Percentiles rank a stretch among this genome's conserved stretches.
Conservation (phyloP, 495 filamentous ascomycete genomes). For the Elasticomyces elasticus region DNA sequence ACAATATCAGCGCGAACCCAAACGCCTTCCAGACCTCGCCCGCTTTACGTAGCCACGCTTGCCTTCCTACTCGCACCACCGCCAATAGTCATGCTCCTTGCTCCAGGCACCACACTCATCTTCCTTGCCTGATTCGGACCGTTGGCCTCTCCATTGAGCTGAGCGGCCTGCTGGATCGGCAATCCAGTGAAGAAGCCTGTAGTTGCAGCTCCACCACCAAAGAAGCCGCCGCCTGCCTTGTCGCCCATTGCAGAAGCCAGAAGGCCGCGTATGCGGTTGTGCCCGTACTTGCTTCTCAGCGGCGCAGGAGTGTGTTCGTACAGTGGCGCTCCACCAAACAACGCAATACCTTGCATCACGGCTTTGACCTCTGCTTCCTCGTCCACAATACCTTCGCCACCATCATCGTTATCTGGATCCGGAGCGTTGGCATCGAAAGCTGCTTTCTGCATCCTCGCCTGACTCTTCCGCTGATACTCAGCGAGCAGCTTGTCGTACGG, state of each 20-base stretch:
- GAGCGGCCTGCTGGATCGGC: neutral
- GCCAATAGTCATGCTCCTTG: conserved; percentile 18
- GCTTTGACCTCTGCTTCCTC: conserved; percentile 84
- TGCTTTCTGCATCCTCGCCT: conserved; percentile 92
- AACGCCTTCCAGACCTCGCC: no score
- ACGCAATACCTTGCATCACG: conserved; percentile 73
- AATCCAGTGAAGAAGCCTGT: neutral
- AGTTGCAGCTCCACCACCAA: conserved; percentile 2
- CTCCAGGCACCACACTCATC: conserved; percentile 13
- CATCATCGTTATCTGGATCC: conserved; percentile 79
- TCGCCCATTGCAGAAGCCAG: conserved; percentile 56
- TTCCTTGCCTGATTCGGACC: conserved; percentile 10
- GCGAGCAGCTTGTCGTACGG: conserved; percentile 92
- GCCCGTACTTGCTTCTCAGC: conserved; percentile 64
- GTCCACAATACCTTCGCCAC: conserved; percentile 64
- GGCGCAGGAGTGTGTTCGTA: conserved; percentile 54
- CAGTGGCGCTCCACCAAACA: conserved; percentile 58
- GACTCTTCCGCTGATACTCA: conserved; percentile 97
- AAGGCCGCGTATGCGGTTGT: conserved; percentile 81
- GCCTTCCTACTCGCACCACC: conserved; percentile 11
- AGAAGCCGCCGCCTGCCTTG: conserved; percentile 8
- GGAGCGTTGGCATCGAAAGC: conserved; percentile 90
- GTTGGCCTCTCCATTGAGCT: conserved; percentile 3
- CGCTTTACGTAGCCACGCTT: conserved; percentile 28
- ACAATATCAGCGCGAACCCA: no score